These are phyloP conservation scores for Colletotrichum sp. DNA, from an alignment of 2,329 filamentous ascomycete species.

Conservation along the genomic window DNA sequence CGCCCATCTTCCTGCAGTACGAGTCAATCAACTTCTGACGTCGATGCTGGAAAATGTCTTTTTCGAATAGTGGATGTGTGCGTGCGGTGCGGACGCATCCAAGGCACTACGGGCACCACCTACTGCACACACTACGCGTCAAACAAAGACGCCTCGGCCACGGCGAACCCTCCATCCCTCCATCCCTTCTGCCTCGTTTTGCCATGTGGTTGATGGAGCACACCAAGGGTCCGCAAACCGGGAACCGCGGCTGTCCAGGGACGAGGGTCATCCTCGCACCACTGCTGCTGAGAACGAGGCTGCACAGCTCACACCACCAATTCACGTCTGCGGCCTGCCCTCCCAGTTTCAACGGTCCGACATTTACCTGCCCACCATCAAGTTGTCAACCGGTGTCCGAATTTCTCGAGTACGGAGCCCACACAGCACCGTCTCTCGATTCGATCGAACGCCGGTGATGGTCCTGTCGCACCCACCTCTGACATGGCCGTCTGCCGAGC, in stretches of 20 bases:
- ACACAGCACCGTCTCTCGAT: background rate
- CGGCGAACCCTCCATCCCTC: slow-evolving; percentile 19
- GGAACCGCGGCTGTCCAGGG: background rate
- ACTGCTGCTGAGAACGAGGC: slow-evolving; percentile 19
- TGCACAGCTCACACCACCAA: slow-evolving; percentile 19
- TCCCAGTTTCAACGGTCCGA: slow-evolving; percentile 11
- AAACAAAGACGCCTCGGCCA: slow-evolving; percentile 11
- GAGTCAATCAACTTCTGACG: slow-evolving; percentile 22
- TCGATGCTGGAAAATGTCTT: slow-evolving; percentile 8
- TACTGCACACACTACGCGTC: background rate
- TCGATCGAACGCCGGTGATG: background rate
- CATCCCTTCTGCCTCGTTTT: slow-evolving; percentile 16
- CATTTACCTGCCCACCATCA: background rate
- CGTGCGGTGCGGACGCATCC: background rate
- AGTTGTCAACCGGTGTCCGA: background rate
- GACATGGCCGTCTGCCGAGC: background rate
- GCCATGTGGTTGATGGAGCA: slow-evolving; percentile 22
- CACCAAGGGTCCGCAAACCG: background rate
- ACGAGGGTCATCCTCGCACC: slow-evolving; percentile 18
- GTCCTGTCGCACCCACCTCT: background rate
- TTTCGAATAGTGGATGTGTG: slow-evolving; percentile 3
- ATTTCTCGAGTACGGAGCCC: background rate
- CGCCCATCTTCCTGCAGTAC: background rate
- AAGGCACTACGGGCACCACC: background rate
- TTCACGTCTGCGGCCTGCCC: background rate